phyloP scores from a whole-genome alignment of 2,329 filamentous ascomycete species.

The Beauveria australis region DNA sequence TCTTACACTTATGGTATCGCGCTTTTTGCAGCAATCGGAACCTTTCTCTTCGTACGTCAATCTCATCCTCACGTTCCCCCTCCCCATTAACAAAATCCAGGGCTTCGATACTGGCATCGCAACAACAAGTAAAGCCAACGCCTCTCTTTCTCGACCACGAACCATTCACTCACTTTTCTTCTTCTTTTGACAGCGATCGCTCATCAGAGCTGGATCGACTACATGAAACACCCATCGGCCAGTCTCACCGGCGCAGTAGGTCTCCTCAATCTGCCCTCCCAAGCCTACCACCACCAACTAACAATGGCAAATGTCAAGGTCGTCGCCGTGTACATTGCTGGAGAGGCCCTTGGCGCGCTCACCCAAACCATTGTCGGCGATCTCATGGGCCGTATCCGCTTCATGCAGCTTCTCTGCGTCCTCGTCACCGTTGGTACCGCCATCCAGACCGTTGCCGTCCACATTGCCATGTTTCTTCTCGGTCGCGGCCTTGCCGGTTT shows the following conservation, averaged over 20 bases:
- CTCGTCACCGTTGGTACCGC: conserved; percentile 45
- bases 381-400: conserved; percentile 41
- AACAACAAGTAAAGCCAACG: conserved; percentile 39
- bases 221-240: conserved; percentile 47
- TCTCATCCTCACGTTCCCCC: background rate
- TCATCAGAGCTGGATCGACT: conserved; percentile 50
- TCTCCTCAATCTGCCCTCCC: too few relatives aligned
- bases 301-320: conserved; percentile 23
- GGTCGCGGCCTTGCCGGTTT: conserved; percentile 37
- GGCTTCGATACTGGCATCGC: conserved; percentile 54
- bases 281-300: background rate
- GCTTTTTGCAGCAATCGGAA: conserved; percentile 50
- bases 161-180: too few relatives aligned
- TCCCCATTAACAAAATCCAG: conserved; percentile 20
- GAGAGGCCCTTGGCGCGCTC: conserved; percentile 47
- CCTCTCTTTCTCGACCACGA: too few relatives aligned
- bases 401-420: conserved; percentile 45
- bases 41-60: conserved; percentile 45
- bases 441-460: conserved; percentile 46
- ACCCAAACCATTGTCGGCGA: conserved; percentile 46
- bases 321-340: conserved; percentile 51
- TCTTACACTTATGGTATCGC: conserved; percentile 28
- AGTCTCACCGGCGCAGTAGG: conserved; percentile 44
- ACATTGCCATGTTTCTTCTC: conserved; percentile 46
- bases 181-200: conserved; percentile 37